Conservation (phyloP, 345 rosid species). For the Ricinus communis region DNA sequence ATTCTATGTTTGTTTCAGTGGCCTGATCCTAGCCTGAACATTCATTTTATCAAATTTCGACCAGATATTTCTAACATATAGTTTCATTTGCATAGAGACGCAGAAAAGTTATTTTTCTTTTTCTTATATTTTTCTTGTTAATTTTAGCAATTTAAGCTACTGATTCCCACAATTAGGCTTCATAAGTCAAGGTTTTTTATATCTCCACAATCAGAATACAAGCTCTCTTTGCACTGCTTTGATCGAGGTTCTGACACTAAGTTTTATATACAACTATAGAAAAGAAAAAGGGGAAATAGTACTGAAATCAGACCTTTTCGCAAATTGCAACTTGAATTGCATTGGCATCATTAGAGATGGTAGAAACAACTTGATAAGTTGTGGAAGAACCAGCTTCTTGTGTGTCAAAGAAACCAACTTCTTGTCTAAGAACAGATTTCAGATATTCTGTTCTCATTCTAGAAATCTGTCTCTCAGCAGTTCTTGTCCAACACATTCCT, state of each 20-base stretch:
- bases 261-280: neutral
- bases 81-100: too few relatives aligned
- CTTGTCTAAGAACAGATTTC: constrained; percentile 67
- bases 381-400: constrained; percentile 62
- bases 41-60: neutral
- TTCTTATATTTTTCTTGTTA: neutral
- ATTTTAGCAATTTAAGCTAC: neutral
- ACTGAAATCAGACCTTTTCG: constrained; percentile 46
- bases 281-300: neutral
- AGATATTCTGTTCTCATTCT: constrained; percentile 56
- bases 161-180: too few relatives aligned
- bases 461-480: constrained; percentile 70
- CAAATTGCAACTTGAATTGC: constrained; percentile 65
- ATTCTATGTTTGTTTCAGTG: neutral
- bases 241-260: too few relatives aligned
- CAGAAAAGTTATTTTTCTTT: too few relatives aligned
- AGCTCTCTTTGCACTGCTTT: too few relatives aligned
- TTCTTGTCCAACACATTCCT: constrained; percentile 72
- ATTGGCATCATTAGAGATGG: constrained; percentile 62
- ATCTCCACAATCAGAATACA: too few relatives aligned
- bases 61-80: neutral
- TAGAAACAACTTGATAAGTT: constrained; percentile 57
- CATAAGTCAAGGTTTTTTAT: too few relatives aligned
- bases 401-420: constrained; percentile 62
- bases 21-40: neutral